Conservation (phyloP, 768 basidiomycete genomes). For the Rubroboletus pulcherrimus region DNA sequence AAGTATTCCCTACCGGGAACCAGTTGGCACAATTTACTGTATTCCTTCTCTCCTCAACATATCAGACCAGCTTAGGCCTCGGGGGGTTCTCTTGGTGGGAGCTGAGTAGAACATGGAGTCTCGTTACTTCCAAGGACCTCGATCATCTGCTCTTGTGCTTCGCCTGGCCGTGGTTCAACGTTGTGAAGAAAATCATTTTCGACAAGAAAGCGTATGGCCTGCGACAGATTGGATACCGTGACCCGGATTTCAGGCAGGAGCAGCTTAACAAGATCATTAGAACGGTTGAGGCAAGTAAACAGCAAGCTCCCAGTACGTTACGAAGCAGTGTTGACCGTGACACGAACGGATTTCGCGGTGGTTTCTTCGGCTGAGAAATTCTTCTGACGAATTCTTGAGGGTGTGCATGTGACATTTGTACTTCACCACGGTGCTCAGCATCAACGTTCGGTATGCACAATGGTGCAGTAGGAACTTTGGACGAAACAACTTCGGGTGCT, state of each 20-base stretch:
- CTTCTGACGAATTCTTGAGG: conserved; percentile 19
- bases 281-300: neutral
- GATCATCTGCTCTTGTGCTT: conserved; percentile 62
- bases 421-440: neutral
- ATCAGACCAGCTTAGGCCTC: neutral
- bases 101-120: neutral
- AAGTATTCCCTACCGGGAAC: neutral
- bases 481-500: conserved; percentile 57
- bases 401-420: conserved; percentile 2
- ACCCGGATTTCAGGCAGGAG: conserved; percentile 81
- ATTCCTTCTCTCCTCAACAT: neutral
- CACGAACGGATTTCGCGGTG: conserved; percentile 61
- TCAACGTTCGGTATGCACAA: conserved; percentile 7
- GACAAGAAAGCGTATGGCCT: conserved; percentile 86
- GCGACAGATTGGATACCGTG: conserved; percentile 88
- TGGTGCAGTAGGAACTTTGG: conserved; percentile 36
- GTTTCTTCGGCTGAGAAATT: conserved; percentile 44
- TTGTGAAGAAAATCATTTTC: conserved; percentile 82
- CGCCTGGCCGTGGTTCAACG: conserved; percentile 79
- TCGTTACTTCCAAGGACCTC: conserved; percentile 45
- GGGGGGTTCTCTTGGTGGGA: neutral
- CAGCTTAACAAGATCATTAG: conserved; percentile 44
- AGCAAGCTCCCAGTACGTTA: conserved; percentile 49
- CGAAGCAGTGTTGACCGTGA: conserved; percentile 69
- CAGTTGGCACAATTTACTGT: neutral